Evolutionary conservation across 2,329 filamentous ascomycete genomes (phyloP), one percentile per base, ranked within the genome.

Genomic region (Cordyceps javanica): DNA sequence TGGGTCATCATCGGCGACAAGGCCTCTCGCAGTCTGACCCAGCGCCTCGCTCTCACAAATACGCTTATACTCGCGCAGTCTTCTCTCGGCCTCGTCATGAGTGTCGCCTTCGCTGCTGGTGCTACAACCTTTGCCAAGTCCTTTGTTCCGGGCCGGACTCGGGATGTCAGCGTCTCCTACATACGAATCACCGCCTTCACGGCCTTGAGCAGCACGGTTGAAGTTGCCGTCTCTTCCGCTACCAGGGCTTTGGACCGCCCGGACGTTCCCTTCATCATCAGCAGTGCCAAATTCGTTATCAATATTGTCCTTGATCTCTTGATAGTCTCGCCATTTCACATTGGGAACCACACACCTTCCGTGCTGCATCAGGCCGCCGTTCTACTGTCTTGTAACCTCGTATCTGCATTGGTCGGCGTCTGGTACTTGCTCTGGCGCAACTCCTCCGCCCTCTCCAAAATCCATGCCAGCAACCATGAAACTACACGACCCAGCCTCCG

Each of bases 1-100:
- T 91, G 84, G 82, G 75, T 85, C 6, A 78, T 88, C 58, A 89
- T 90, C 58, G 86, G 85, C 8, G 85, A 90, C 68, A 78, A 77
- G 28, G 70, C 80, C 0, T 82, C 79, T 1, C 77, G 85, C 1
- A 72, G 73, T 0, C 67, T 79, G 0, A 59, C 70, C 0, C 74
- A 80, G 14, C 77, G 87, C 0, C 70, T 89, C 1, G 71, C 76
- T 4, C 76, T 90, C 1, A 77, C 86, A 0, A 78, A 88, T 60
- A 89, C 86, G 0, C 73, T 88, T 2, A 73, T 88, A 3, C 71
- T 85, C 11, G 79, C 86, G 61, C 87, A 90, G 64, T 67, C 75
- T 0, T 39, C 79, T 0, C 70, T 88, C 0, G 85, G 86, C 0
- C 59, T 82, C 0, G 68, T 87, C 25, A 74, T 89, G 72, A 87